A percentile compares a stretch with the other conserved stretches of the same genome.
Evolutionary conservation across 805 yeast genomes (phyloP).

Genomic region (Sugiyamaella boreocaroliniensis): DNA sequence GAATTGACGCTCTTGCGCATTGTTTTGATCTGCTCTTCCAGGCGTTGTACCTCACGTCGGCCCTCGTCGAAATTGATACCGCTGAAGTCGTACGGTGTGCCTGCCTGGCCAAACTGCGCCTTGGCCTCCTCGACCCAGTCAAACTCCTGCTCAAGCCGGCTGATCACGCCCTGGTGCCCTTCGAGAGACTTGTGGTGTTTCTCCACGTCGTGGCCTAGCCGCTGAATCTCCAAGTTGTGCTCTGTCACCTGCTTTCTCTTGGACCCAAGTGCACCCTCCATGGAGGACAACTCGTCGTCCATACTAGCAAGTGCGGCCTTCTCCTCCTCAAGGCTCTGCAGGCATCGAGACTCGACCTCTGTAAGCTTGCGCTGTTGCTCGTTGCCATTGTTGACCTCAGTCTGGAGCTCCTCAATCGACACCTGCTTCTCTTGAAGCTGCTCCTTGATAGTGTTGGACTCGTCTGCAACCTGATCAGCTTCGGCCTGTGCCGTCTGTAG

Average conservation of each 20-base stretch:
- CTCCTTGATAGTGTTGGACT: slow-evolving; percentile 42
- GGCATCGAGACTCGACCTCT: slow-evolving; percentile 25
- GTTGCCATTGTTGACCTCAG: slow-evolving; percentile 31
- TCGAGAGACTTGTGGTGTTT: slow-evolving; percentile 19
- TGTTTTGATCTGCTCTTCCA: slow-evolving; percentile 53
- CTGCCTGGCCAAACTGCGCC: slow-evolving; percentile 33
- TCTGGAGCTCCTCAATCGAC: slow-evolving; percentile 29
- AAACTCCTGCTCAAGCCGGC: slow-evolving; percentile 46
- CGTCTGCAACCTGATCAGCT: slow-evolving; percentile 58
- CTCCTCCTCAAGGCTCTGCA: slow-evolving; percentile 41
- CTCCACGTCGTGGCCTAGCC: slow-evolving; percentile 26
- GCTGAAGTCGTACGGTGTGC: slow-evolving; percentile 29
- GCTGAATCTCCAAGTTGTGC: slow-evolving; percentile 23
- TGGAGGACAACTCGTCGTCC: slow-evolving; percentile 67
- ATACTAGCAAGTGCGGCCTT: slow-evolving; percentile 56
- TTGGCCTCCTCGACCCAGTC: slow-evolving; percentile 70
- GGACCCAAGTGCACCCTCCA: slow-evolving; percentile 21
- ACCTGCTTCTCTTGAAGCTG: slow-evolving; percentile 34
- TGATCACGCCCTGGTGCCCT: slow-evolving; percentile 28
- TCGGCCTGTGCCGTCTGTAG: slow-evolving; percentile 65
- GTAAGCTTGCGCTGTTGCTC: slow-evolving; percentile 27
- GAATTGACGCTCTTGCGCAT: slow-evolving; percentile 79
- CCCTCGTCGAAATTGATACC: slow-evolving; percentile 50
- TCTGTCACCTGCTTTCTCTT: slow-evolving; percentile 26
- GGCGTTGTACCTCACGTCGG: slow-evolving; percentile 48